These are phyloP conservation scores for Penicillium psychrofluorescens DNA, from an alignment of 495 filamentous ascomycete genomes.

Conservation along the genomic window DNA sequence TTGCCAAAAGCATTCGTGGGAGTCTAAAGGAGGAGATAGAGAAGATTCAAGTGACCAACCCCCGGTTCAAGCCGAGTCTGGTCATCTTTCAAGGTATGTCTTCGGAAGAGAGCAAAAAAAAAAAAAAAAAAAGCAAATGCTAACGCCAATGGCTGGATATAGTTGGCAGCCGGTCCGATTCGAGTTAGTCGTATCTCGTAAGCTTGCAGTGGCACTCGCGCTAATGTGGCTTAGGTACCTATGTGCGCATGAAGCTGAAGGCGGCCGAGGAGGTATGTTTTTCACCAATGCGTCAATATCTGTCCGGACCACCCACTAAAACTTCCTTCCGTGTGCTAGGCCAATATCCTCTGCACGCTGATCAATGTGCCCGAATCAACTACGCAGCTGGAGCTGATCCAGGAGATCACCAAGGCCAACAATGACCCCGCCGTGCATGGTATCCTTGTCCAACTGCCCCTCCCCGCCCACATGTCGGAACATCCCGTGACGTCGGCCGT, in stretches of 20 bases:
- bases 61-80: conserved; percentile 78
- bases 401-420: conserved; percentile 74
- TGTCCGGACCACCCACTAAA: no score
- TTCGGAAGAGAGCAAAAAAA: no score
- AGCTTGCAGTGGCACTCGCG: background rate
- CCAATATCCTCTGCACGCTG: conserved; percentile 81
- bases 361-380: conserved; percentile 74
- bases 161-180: conserved; percentile 88
- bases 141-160: conserved; percentile 7
- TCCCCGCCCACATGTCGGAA: conserved; percentile 85
- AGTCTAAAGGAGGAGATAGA: conserved; percentile 70
- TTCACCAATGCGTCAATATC: no score
- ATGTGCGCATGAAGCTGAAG: conserved; percentile 99
- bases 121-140: background rate
- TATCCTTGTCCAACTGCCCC: conserved; percentile 86
- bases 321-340: conserved; percentile 36
- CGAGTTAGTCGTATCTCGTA: conserved; percentile 54
- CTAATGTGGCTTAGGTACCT: conserved; percentile 61
- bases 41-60: conserved; percentile 69
- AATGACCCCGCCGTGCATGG: conserved; percentile 83
- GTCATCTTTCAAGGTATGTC: conserved; percentile 84
- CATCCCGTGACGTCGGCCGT: conserved; percentile 84
- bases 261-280: conserved; percentile 76
- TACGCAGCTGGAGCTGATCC: conserved; percentile 78
- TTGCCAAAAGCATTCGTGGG: conserved; percentile 83